Conservation (phyloP, 2,329 filamentous ascomycete genomes). For the Aschersonia sp. region DNA sequence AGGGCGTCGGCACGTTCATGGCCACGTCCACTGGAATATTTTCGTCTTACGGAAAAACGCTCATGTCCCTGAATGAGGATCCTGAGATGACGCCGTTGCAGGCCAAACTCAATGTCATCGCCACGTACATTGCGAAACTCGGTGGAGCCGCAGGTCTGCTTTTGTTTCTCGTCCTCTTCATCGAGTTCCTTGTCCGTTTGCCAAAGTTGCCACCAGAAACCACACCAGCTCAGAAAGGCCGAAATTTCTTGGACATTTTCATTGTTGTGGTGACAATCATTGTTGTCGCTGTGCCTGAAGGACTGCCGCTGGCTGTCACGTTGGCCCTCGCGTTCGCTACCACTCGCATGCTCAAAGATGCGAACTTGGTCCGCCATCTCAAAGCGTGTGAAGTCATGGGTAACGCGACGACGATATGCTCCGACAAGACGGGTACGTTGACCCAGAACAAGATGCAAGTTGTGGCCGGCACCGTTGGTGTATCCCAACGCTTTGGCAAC, state of each 20-base stretch:
- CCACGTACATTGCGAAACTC: conserved; percentile 64
- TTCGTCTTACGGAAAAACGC: conserved; percentile 61
- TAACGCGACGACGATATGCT: conserved; percentile 58
- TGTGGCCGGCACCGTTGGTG: conserved; percentile 45
- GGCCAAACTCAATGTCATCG: conserved; percentile 60
- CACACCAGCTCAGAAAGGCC: conserved; percentile 59
- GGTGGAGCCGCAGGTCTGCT: conserved; percentile 65
- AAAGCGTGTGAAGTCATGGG: conserved; percentile 74
- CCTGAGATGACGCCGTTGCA: conserved; percentile 66
- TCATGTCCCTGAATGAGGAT: conserved; percentile 60
- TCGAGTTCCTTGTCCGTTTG: conserved; percentile 67
- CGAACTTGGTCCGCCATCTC: conserved; percentile 62
- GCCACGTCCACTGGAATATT: conserved; percentile 60
- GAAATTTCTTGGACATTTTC: conserved; percentile 61
- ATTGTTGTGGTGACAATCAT: conserved; percentile 70
- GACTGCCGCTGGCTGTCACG: conserved; percentile 64
- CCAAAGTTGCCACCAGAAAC: conserved; percentile 28
- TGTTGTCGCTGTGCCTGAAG: conserved; percentile 67
- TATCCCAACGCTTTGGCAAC: conserved; percentile 38
- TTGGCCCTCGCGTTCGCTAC: conserved; percentile 65
- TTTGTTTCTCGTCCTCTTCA: conserved; percentile 73
- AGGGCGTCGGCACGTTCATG: conserved; percentile 62
- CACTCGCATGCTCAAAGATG: conserved; percentile 62
- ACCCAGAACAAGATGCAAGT: conserved; percentile 59
- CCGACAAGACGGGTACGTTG: conserved; percentile 53